A percentile compares a stretch with the other conserved stretches of the same genome.
Evolutionary conservation across 768 basidiomycete genomes (phyloP).

Genomic region (Sarcodon sp.): DNA sequence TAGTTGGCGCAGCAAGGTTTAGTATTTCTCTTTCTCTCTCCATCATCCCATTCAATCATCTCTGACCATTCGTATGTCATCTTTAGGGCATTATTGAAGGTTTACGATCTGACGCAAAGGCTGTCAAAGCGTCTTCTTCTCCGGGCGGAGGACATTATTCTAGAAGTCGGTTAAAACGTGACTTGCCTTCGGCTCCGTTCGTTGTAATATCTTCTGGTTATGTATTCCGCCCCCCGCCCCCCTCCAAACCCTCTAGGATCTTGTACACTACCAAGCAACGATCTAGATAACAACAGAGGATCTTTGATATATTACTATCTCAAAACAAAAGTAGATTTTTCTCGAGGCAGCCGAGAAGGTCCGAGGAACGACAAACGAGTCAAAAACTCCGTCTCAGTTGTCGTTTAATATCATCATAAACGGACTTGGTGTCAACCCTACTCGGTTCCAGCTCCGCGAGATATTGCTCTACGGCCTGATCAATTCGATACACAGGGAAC

Average conservation of each 20-base stretch:
- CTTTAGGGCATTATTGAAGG: slow-evolving; percentile 53
- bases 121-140: slow-evolving; percentile 47
- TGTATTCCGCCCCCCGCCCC: too few relatives aligned
- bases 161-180: slow-evolving; percentile 45
- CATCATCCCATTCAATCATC: neutral
- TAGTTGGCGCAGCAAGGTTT: slow-evolving; percentile 49
- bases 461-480: slow-evolving; percentile 63
- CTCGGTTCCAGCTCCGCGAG: slow-evolving; percentile 53
- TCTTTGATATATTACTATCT: too few relatives aligned
- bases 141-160: slow-evolving; percentile 68
- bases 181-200: neutral
- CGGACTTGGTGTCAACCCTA: slow-evolving; percentile 44
- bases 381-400: slow-evolving; percentile 49
- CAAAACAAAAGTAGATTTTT: too few relatives aligned
- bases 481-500: slow-evolving; percentile 70
- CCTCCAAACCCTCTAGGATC: too few relatives aligned
- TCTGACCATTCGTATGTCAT: slow-evolving; percentile 6
- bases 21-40: slow-evolving; percentile 6
- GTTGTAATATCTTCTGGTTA: too few relatives aligned
- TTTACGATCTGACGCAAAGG: slow-evolving; percentile 52
- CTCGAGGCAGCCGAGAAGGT: too few relatives aligned
- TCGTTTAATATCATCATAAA: slow-evolving; percentile 62
- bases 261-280: too few relatives aligned
- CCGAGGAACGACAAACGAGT: neutral
- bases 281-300: too few relatives aligned